Evolutionary conservation across 202 grass and related monocot species (phyloP), one percentile per base, ranked within the genome.

Genomic region (Setaria viridis): DNA sequence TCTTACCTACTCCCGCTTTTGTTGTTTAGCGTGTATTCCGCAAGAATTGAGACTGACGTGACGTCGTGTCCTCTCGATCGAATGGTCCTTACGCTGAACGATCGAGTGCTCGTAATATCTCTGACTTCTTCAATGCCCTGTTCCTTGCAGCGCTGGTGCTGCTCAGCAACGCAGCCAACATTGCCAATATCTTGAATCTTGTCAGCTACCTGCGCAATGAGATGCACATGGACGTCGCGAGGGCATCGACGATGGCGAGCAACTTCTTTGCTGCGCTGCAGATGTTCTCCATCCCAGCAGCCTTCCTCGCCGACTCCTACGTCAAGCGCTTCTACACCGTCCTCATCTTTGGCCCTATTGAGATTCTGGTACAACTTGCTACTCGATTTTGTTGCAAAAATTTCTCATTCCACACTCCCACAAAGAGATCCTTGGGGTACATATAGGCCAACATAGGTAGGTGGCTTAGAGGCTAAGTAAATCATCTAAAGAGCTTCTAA

Each of bases 251-350:
- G 0, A 84, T 72, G 4, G 53, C 83, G 15, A 91, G 88, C 70
- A 97, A 97, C 74, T 91, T 84, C 67, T 60, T 91, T 0, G 95
- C 88, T 0, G 90, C 92, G 0, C 82, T 86, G 57, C 88, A 81
- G 66, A 86, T 91, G 74, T 91, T 97, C 79, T 88, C 95, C 76
- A 74, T 97, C 62, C 66, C 93, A 0, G 92, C 92, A 2, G 95
- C 95, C 17, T 94, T 97, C 85, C 76, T 97, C 17, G 91, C 95
- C 0, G 95, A 97, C 62, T 95, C 93, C 15, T 95, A 93, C 76
- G 56, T 93, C 68, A 91, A 82, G 63, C 70, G 93, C 5, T 83
- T 89, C 29, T 67, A 87, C 39, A 81, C 86, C 4, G 86, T 93
- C 12, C 86, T 93, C 74, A 85, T 95, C 32, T 81, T 95, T 47